Evolutionary conservation across 345 rosid genomes (phyloP).

Genomic region (Leavenworthia alabamica): DNA sequence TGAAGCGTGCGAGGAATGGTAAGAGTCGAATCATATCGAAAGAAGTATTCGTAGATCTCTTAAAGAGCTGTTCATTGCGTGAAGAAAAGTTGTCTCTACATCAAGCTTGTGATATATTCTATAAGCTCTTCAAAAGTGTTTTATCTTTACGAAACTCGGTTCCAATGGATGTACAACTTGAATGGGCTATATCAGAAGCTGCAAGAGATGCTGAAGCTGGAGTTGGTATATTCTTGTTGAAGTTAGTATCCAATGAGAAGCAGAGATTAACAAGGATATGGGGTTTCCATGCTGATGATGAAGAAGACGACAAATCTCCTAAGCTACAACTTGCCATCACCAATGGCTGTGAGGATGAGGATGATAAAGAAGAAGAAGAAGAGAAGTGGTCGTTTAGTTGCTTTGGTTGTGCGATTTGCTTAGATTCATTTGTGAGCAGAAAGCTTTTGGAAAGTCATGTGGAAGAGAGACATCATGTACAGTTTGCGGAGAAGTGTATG

Average conservation of each 20-base stretch:
- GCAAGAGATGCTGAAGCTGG: conserved; percentile 42
- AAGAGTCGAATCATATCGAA: conserved; percentile 93
- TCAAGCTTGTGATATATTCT: conserved; percentile 92
- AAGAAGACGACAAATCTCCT: conserved; percentile 40
- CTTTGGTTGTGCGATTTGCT: conserved; percentile 92
- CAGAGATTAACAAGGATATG: conserved; percentile 62
- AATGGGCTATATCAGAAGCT: conserved; percentile 96
- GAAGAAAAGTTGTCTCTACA: conserved; percentile 69
- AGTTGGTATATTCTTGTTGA: conserved; percentile 66
- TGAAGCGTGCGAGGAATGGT: conserved; percentile 97
- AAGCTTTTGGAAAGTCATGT: conserved; percentile 77
- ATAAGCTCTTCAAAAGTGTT: conserved; percentile 88
- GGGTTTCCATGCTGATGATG: conserved; percentile 48
- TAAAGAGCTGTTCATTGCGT: conserved; percentile 51
- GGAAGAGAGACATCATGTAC: conserved; percentile 87
- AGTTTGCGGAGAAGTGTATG: conserved; percentile 92
- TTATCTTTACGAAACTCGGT: conserved; percentile 85
- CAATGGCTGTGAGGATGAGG: conserved; percentile 37
- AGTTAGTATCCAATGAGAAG: conserved; percentile 69
- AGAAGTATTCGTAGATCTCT: conserved; percentile 76
- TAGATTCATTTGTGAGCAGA: conserved; percentile 79
- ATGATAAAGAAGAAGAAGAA: too few species aligned
- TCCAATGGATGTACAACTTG: conserved; percentile 83
- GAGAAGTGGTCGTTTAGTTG: conserved; percentile 78
- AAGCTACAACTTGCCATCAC: conserved; percentile 35